Percentiles rank a stretch among this genome's conserved stretches.
phyloP scores from a whole-genome alignment of 257 asterid species.

The Nicotiana knightiana region DNA sequence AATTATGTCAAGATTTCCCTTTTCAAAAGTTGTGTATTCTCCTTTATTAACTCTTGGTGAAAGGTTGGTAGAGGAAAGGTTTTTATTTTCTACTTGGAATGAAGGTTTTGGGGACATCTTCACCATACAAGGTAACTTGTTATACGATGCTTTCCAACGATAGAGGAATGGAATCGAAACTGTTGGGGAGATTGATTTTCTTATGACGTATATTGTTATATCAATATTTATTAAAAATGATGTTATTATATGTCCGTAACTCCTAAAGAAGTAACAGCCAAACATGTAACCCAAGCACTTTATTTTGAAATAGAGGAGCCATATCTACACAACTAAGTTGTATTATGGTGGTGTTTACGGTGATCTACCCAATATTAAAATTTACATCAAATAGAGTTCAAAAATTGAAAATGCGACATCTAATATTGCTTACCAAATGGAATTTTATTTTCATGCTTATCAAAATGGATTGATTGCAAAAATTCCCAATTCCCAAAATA shows the following conservation, averaged over 20 bases:
- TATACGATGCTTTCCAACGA: background rate
- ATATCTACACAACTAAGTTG: background rate
- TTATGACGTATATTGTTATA: background rate
- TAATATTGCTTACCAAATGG: no score
- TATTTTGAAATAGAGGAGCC: background rate
- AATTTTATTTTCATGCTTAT: no score
- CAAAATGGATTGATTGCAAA: no score
- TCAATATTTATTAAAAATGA: background rate
- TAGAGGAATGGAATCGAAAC: background rate
- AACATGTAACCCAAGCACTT: background rate
- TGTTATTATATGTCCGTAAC: background rate
- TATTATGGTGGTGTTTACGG: background rate
- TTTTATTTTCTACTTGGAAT: background rate
- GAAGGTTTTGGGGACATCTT: background rate
- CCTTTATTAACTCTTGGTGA: background rate
- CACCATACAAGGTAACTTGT: background rate
- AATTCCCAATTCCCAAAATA: no score
- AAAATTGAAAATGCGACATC: background rate
- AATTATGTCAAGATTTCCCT: background rate
- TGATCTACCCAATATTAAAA: background rate
- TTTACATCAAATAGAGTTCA: background rate
- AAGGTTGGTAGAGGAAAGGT: background rate
- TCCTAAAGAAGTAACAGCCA: background rate
- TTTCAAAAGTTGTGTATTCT: background rate
- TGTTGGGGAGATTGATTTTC: background rate